These are phyloP conservation scores for Xylaria sp. DNA, from an alignment of 2,329 filamentous ascomycete genomes.

Conservation along the genomic window DNA sequence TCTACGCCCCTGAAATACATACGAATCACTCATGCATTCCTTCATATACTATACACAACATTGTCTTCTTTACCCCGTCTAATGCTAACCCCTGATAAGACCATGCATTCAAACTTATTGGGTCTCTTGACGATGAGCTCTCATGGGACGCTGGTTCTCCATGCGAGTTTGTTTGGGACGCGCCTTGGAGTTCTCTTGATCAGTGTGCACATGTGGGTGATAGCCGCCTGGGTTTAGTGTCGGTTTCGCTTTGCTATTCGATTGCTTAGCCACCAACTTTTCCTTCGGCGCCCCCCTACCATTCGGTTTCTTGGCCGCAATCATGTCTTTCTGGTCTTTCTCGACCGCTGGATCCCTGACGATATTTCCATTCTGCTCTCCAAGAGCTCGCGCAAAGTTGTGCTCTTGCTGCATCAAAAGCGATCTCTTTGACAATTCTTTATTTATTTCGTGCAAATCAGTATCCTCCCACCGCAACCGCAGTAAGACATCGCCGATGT, in stretches of 20 bases:
- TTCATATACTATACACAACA: constrained; percentile 38
- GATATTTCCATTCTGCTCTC: constrained; percentile 22
- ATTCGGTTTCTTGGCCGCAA: constrained; percentile 16
- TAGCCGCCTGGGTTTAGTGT: constrained; percentile 1
- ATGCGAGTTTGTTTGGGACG: constrained; percentile 24
- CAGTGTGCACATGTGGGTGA: constrained; percentile 8
- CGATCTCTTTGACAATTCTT: constrained; percentile 29
- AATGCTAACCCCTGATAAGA: constrained; percentile 10
- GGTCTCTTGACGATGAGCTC: constrained; percentile 17
- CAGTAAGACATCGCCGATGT: constrained; percentile 73
- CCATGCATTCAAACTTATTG: constrained; percentile 1
- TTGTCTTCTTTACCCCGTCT: constrained; percentile 6
- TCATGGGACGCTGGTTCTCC: constrained; percentile 24
- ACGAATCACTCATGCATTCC: constrained; percentile 4
- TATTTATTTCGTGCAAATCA: constrained; percentile 50
- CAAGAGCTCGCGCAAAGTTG: constrained; percentile 11
- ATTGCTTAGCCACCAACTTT: constrained; percentile 18
- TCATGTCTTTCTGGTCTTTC: constrained; percentile 22
- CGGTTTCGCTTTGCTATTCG: constrained; percentile 23
- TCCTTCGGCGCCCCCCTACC: constrained; percentile 22
- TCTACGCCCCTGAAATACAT: constrained; percentile 22
- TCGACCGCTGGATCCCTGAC: constrained; percentile 8
- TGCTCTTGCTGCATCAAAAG: constrained; percentile 25
- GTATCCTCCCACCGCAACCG: constrained; percentile 77
- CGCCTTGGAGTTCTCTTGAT: constrained; percentile 28